Evolutionary conservation across 805 yeast species (phyloP).

Genomic region (Nakazawaea holstii): DNA sequence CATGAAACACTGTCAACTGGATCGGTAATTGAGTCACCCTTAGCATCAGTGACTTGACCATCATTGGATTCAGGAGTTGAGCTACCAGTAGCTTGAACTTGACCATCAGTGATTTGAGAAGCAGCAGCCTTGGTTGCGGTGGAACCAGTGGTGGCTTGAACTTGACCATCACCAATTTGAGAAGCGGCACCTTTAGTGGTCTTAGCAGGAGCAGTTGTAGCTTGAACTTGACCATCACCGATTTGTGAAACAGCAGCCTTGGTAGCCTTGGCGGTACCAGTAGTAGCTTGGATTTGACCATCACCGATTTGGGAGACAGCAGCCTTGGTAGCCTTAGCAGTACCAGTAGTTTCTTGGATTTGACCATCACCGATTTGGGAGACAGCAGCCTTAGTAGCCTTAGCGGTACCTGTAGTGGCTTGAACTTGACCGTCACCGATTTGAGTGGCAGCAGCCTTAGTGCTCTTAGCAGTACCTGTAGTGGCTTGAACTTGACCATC

Average conservation of each 20-base stretch:
- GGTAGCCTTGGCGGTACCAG: constrained; percentile 23
- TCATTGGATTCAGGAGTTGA: constrained; percentile 26
- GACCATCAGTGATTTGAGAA: constrained; percentile 45
- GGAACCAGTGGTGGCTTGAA: constrained; percentile 30
- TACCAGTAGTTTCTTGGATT: constrained; percentile 40
- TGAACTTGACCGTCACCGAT: constrained; percentile 45
- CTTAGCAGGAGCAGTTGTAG: constrained; percentile 17
- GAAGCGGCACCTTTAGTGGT: constrained; percentile 26
- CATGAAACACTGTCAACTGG: constrained; percentile 22
- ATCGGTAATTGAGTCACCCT: constrained; percentile 6
- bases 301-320: constrained; percentile 42
- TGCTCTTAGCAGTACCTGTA: constrained; percentile 25
- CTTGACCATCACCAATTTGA: constrained; percentile 42
- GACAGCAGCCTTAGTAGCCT: constrained; percentile 23
- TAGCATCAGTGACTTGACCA: constrained; percentile 21
- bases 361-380: constrained; percentile 52
- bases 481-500: constrained; percentile 44
- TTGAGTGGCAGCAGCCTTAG: constrained; percentile 35
- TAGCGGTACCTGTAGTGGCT: constrained; percentile 23
- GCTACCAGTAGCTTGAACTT: constrained; percentile 32
- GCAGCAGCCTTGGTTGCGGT: constrained; percentile 28
- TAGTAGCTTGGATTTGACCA: constrained; percentile 41
- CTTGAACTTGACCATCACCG: constrained; percentile 33
- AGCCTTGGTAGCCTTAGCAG: constrained; percentile 29
- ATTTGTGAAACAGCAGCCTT: constrained; percentile 28